phyloP scores from a whole-genome alignment of 2,329 filamentous ascomycete species.

The Beauveria australis region DNA sequence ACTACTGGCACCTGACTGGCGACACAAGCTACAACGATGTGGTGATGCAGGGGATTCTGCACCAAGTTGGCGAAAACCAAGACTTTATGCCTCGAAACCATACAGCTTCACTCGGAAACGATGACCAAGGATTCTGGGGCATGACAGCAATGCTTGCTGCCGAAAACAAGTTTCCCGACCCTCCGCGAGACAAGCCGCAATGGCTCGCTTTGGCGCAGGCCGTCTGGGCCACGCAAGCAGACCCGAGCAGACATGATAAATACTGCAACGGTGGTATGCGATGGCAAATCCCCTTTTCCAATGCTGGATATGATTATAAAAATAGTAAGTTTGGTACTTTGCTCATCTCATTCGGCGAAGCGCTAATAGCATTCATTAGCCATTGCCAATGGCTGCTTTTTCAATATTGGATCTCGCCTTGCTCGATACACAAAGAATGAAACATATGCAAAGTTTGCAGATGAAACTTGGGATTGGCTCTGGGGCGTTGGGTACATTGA shows the following conservation, averaged over 20 bases:
- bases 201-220: constrained; percentile 61
- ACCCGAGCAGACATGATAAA: constrained; percentile 53
- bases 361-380: constrained; percentile 23
- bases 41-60: constrained; percentile 46
- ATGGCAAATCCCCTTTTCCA: constrained; percentile 71
- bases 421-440: constrained; percentile 61
- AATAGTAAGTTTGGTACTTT: constrained; percentile 34
- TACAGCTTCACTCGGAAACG: constrained; percentile 54
- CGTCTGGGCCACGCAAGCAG: constrained; percentile 56
- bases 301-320: constrained; percentile 71
- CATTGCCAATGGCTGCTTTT: constrained; percentile 55
- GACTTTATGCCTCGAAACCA: constrained; percentile 56
- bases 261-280: constrained; percentile 62
- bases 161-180: constrained; percentile 55
- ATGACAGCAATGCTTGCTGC: constrained; percentile 60
- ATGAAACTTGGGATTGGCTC: constrained; percentile 56
- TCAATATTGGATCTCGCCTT: constrained; percentile 59
- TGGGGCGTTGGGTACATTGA: constrained; percentile 49
- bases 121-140: constrained; percentile 65
- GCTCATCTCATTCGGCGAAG: too few species aligned
- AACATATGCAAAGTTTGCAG: constrained; percentile 56
- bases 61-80: constrained; percentile 47
- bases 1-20: constrained; percentile 63
- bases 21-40: constrained; percentile 55
- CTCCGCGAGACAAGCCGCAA: constrained; percentile 42